phyloP scores from a whole-genome alignment of 306 rosid genomes.

The Rosa rugosa region DNA sequence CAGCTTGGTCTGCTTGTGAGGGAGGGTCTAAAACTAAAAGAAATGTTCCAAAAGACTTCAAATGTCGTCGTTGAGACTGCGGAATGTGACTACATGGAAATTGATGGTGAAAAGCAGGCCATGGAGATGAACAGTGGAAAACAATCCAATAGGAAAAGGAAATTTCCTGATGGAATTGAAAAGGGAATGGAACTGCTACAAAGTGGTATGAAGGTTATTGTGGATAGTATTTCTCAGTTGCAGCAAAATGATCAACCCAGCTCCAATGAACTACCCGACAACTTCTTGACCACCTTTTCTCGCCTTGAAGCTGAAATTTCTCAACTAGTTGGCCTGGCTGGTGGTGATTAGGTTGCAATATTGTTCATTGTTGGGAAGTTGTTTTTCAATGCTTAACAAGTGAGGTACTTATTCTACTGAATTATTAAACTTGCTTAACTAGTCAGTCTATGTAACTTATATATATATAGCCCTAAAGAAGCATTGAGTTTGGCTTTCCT shows the following conservation, averaged over 20 bases:
- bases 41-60: constrained; percentile 47
- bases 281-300: constrained; percentile 59
- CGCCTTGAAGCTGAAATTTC: constrained; percentile 62
- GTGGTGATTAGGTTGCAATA: constrained; percentile 29
- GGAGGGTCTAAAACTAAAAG: constrained; percentile 69
- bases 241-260: constrained; percentile 44
- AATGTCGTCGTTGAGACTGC: constrained; percentile 29
- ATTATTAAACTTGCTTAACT: neutral
- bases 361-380: neutral
- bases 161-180: constrained; percentile 65
- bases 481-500: neutral
- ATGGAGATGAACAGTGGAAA: constrained; percentile 33
- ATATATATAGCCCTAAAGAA: neutral
- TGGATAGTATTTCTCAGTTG: constrained; percentile 69
- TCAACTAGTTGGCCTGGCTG: constrained; percentile 58
- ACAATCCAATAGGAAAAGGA: constrained; percentile 64
- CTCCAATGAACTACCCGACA: constrained; percentile 45
- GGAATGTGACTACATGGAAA: constrained; percentile 46
- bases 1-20: constrained; percentile 60
- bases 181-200: constrained; percentile 75
- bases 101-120: constrained; percentile 35
- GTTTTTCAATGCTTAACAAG: neutral
- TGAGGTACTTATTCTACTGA: neutral
- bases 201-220: constrained; percentile 66
- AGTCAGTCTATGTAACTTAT: neutral